These are phyloP conservation scores for Acer negundo DNA, from an alignment of 345 rosid genomes.

Conservation along the genomic window DNA sequence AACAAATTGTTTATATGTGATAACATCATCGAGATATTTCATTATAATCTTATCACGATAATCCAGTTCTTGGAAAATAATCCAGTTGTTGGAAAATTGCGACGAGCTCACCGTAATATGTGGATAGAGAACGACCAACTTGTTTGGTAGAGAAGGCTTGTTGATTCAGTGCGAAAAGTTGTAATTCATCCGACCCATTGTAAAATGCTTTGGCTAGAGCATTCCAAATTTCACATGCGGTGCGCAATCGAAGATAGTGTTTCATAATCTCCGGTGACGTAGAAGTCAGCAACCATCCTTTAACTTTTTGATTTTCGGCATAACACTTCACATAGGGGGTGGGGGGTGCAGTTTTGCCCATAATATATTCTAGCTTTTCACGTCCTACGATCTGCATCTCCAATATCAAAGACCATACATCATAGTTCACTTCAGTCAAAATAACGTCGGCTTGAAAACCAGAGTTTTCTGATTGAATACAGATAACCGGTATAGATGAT, in stretches of 20 bases:
- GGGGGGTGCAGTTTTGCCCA: neutral
- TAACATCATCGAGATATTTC: slow-evolving; percentile 12
- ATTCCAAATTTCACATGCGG: no score
- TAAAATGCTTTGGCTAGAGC: no score
- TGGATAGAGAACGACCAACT: no score
- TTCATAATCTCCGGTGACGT: no score
- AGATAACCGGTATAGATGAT: neutral
- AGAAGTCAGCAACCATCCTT: no score
- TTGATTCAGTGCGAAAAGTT: no score
- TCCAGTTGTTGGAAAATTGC: slow-evolving; percentile 17
- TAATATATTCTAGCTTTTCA: neutral
- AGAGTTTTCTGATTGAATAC: neutral
- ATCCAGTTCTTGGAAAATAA: slow-evolving; percentile 16
- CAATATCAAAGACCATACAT: neutral
- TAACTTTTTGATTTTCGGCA: no score
- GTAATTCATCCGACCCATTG: no score
- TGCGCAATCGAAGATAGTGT: no score
- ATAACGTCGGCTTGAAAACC: neutral
- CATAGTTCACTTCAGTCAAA: neutral
- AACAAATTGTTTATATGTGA: slow-evolving; percentile 1
- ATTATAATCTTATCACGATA: slow-evolving; percentile 14
- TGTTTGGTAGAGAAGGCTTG: no score
- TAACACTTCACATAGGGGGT: neutral
- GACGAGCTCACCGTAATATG: no score
- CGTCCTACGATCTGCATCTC: neutral